Evolutionary conservation across 2,329 filamentous ascomycete species (phyloP), one percentile per base, ranked within the genome.

Genomic region (Stenocarpella maydis): DNA sequence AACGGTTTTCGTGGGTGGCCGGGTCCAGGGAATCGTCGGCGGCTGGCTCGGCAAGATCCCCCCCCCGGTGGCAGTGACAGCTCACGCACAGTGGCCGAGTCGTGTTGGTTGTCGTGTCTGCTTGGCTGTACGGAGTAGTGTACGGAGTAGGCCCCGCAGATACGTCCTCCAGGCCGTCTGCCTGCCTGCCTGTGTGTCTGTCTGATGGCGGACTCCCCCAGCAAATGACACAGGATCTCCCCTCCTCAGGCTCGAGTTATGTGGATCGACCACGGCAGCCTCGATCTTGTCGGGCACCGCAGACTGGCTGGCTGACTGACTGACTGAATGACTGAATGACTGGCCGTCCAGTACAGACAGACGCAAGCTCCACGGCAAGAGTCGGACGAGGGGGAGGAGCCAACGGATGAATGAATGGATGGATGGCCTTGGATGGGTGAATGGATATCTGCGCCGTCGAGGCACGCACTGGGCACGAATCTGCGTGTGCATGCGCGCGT

Each of bases 1-100:
- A 26, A 17, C 53, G 34, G 39, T 14, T 47, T 34, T 45, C 26
- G 26, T 45, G n/a, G n/a, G 58, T 63, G 43, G 34, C 58, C 43
- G 41, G 43, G 58, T 14, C n/a, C 9, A 37, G 34, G 10, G 15
- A 49, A 63, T 63, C n/a, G 58, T 49, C 43, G 58, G 58, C 58
- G 19, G 41, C 43, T 63, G 54, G 54, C 7, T 24, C 58, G 26
- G 58, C 28, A n/a, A 63, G 58, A 63, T 63, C 43, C 58, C 58
- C 64, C 50, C 39, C 47, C 9, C 49, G 64, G n/a, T 58, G 64
- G n/a, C 50, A 49, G 50, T 67, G 50, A 45, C 64, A 58, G 50
- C 50, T 67, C 50, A 67, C 64, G 26, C 58, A 63, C 58, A 49
- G n/a, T 49, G 43, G 28, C 24, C 6, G 58, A 63, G 26, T 31